Evolutionary conservation across 371 early-diverging fungal species (phyloP).

Genomic region (Coemansia sp.): DNA sequence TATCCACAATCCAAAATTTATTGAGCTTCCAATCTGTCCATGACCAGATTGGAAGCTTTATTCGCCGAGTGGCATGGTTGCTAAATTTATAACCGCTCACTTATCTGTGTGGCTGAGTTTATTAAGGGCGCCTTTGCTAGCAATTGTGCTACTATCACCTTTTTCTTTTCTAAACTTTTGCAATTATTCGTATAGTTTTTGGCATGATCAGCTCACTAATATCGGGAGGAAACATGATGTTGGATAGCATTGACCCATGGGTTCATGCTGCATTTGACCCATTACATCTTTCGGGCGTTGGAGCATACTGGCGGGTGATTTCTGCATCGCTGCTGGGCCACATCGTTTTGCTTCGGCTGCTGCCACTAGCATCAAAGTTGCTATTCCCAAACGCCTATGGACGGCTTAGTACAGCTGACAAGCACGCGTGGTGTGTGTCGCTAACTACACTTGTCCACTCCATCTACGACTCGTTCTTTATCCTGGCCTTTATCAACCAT

Average conservation of each 20-base stretch:
- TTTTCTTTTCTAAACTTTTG: background rate
- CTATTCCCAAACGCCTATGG: constrained; percentile 20
- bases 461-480: constrained; percentile 22
- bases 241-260: constrained; percentile 4
- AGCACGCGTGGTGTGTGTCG: constrained; percentile 23
- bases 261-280: constrained; percentile 38
- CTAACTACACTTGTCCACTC: constrained; percentile 13
- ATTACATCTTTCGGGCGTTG: constrained; percentile 28
- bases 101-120: too few relatives aligned
- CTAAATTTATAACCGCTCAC: too few relatives aligned
- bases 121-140: too few relatives aligned
- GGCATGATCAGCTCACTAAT: constrained; percentile 5
- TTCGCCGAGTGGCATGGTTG: too few relatives aligned
- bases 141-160: too few relatives aligned
- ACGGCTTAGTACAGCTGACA: constrained; percentile 10
- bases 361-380: constrained; percentile 10
- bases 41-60: too few relatives aligned
- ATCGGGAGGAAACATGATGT: background rate
- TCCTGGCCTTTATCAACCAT: constrained; percentile 16
- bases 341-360: background rate
- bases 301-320: constrained; percentile 34
- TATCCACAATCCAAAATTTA: too few relatives aligned
- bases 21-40: too few relatives aligned
- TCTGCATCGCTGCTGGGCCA: constrained; percentile 16
- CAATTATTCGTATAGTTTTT: background rate